Conservation (phyloP, 495 filamentous ascomycete genomes). For the Podospora didyma region DNA sequence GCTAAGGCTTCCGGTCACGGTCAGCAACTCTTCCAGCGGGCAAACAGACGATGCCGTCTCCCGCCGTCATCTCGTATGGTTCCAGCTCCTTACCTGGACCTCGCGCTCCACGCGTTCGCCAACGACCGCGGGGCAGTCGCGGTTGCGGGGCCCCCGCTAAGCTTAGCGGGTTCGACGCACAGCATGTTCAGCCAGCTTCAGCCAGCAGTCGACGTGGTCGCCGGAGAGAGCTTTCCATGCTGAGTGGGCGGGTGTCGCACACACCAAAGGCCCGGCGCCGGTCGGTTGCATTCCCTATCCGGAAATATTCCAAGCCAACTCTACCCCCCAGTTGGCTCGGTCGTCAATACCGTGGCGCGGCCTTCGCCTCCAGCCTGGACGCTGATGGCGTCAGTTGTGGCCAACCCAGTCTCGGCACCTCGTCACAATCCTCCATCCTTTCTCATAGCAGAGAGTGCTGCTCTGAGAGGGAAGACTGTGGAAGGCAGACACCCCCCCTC, state of each 20-base stretch:
- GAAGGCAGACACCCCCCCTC: not conserved
- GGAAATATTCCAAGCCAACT: constrained; percentile 16
- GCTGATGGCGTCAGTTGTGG: constrained; percentile 3
- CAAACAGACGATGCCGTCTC: too few relatives aligned
- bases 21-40: too few relatives aligned
- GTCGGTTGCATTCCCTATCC: constrained; percentile 13
- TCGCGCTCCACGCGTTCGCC: not conserved
- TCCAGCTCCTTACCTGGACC: too few relatives aligned
- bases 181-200: constrained; percentile 1
- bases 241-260: not conserved
- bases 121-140: not conserved
- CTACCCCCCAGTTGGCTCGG: constrained; percentile 20
- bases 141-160: not conserved
- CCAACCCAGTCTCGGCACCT: constrained; percentile 3
- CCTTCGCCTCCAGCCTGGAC: constrained; percentile 1
- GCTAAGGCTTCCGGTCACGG: too few relatives aligned
- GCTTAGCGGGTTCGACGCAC: not conserved
- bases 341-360: constrained; percentile 10
- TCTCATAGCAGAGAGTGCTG: not conserved
- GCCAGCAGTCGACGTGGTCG: not conserved
- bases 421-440: not conserved
- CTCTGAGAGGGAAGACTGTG: too few relatives aligned
- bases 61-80: too few relatives aligned
- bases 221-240: not conserved
- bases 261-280: not conserved